A percentile compares a stretch with the other conserved stretches of the same genome.
Conservation (phyloP, 192 early-diverging fungal species). For the Backusella sp. region DNA sequence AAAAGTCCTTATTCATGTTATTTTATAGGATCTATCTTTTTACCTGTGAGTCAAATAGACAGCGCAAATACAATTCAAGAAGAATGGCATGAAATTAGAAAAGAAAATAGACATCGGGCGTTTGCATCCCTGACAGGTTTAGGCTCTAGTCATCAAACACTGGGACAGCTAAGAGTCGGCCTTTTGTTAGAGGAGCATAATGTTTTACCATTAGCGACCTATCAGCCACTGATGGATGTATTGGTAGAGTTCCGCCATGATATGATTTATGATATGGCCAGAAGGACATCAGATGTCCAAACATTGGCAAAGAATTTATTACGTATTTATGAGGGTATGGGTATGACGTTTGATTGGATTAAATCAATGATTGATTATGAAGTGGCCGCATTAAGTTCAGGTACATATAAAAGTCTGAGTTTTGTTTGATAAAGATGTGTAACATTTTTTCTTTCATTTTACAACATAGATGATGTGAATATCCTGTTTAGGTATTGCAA, state of each 20-base stretch:
- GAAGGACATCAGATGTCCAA: constrained; percentile 36
- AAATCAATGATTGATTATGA: constrained; percentile 47
- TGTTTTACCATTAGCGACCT: constrained; percentile 37
- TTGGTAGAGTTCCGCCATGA: constrained; percentile 42
- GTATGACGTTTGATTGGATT: constrained; percentile 40
- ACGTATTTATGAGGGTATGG: constrained; percentile 40
- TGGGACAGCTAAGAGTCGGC: constrained; percentile 41
- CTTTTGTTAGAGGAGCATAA: constrained; percentile 40
- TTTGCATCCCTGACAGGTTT: constrained; percentile 28
- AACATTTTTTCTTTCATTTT: constrained; percentile 10
- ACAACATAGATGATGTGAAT: constrained; percentile 38
- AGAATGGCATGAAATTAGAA: constrained; percentile 31
- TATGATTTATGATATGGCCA: constrained; percentile 41
- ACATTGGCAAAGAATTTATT: constrained; percentile 39
- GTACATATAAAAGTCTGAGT: not conserved
- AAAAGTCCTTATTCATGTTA: too few species aligned
- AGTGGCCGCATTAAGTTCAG: constrained; percentile 38
- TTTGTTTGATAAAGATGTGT: not conserved
- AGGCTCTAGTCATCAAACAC: constrained; percentile 21
- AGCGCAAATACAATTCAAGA: constrained; percentile 3
- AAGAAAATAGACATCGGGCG: constrained; percentile 24
- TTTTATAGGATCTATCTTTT: not conserved
- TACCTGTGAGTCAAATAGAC: constrained; percentile 12
- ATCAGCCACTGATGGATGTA: constrained; percentile 41
- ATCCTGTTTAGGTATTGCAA: constrained; percentile 44